Base-by-base conservation (phyloP, 768 basidiomycete species). In the Russula sp. region DNA sequence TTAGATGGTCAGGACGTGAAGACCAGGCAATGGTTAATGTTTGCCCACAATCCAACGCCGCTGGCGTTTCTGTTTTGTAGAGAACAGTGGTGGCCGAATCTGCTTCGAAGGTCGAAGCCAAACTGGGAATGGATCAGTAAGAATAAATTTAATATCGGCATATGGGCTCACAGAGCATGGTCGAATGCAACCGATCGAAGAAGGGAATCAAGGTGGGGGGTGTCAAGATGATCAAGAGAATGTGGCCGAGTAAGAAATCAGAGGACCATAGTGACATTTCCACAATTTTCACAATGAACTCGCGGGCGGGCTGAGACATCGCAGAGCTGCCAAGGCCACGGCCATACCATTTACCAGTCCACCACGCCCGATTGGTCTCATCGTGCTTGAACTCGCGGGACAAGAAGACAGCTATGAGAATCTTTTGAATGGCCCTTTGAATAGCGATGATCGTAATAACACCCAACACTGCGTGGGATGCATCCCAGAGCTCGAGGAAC, bases 361-460 rank as follows among this genome's bases (percentile, higher is more conserved):
- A 99, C 96, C 96, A 99, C 7, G 95, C 95, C 32, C 93, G 82
- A 77, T 98, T 98, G 40, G 93, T 95, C 76, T 98, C 95, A 73
- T 99, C 97, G 73, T 98, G 94, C 78, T 99, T 99, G 83, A 97
- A 97, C 75, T 99, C 97, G 66, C 97, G 89, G 45, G 94, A 89
- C 42, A 98, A 78, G 84, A 95, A 94, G 64, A 96, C 88, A 0
- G 95, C 80, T 71, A 99, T 98, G 60, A 97, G 78, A 63, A 94
- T 80, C 80, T 98, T 98, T 83, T 95, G 88, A 64, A 98, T 77
- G 18, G 90, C 90, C 55, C 97, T 86, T 72, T 98, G 94, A 61
- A 98, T 91, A 61, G 87, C 84, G 64, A 98, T 90, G 64, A 94
- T 88, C 8, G 94, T 83, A 69, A 98, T 91, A 55, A 97, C 81